Percentiles rank a stretch among this genome's conserved stretches.
These are phyloP conservation scores for Fistulina hepatica DNA, from an alignment of 1,284 basidiomycete species.

Conservation along the genomic window DNA sequence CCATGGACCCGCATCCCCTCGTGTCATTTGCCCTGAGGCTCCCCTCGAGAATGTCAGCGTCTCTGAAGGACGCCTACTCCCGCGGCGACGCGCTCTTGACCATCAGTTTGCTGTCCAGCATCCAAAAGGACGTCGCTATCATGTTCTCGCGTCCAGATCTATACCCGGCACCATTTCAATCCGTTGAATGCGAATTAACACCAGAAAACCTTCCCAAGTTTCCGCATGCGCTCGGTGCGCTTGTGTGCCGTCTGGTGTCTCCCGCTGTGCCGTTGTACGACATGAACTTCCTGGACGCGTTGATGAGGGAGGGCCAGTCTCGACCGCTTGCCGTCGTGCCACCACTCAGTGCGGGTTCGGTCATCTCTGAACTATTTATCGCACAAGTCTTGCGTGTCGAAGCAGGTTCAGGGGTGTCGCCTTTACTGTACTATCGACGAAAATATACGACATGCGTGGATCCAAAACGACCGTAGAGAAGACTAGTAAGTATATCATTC, in stretches of 20 bases:
- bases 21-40: slow-evolving; percentile 80
- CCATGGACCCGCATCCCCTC: slow-evolving; percentile 78
- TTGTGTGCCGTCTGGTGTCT: slow-evolving; percentile 41
- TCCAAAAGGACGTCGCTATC: slow-evolving; percentile 43
- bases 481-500: no score
- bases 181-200: slow-evolving; percentile 31
- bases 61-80: slow-evolving; percentile 29
- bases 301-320: slow-evolving; percentile 5
- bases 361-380: slow-evolving; percentile 36
- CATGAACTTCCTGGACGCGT: slow-evolving; percentile 17
- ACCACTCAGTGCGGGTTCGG: slow-evolving; percentile 12
- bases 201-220: slow-evolving; percentile 48
- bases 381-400: slow-evolving; percentile 33
- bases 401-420: slow-evolving; percentile 19
- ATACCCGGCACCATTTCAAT: slow-evolving; percentile 44
- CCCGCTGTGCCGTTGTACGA: slow-evolving; percentile 31
- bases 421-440: slow-evolving; percentile 32
- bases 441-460: slow-evolving; percentile 31
- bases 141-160: slow-evolving; percentile 56
- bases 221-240: slow-evolving; percentile 43
- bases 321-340: slow-evolving; percentile 6
- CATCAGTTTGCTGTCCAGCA: slow-evolving; percentile 56
- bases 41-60: slow-evolving; percentile 77
- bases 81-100: slow-evolving; percentile 38
- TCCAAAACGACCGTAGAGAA: no score